Percentiles rank a stretch among this genome's conserved stretches.
Conservation (phyloP, 2,329 filamentous ascomycete species). For the Nothopassalora personata region DNA sequence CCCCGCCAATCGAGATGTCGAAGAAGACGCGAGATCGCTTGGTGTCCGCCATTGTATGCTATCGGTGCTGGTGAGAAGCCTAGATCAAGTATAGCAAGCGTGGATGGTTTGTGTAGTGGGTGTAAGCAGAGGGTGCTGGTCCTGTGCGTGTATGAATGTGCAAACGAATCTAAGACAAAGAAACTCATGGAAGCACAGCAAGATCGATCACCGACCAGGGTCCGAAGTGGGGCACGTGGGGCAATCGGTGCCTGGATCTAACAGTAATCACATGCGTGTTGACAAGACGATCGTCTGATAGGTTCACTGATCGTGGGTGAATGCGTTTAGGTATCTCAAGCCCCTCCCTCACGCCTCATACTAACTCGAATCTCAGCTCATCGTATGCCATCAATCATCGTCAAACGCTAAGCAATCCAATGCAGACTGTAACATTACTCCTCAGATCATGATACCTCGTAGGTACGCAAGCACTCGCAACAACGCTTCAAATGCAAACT, state of each 20-base stretch:
- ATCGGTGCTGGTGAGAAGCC: too few species aligned
- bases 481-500: background rate
- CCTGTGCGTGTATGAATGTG: background rate
- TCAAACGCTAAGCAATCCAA: background rate
- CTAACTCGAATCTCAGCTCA: background rate
- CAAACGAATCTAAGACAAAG: background rate
- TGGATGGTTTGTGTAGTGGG: too few species aligned
- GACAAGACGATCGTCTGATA: background rate
- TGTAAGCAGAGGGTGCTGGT: too few species aligned
- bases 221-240: too few species aligned
- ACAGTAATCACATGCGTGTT: background rate
- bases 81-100: too few species aligned
- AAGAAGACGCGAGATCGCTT: conserved; percentile 81
- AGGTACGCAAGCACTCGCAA: background rate
- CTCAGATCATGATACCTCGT: background rate
- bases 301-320: background rate
- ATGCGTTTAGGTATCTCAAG: background rate
- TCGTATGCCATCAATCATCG: background rate
- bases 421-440: background rate
- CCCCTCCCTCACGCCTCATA: background rate
- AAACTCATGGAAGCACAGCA: background rate
- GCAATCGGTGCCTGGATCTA: background rate
- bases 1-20: conserved; percentile 76
- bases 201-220: too few species aligned
- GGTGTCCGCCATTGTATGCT: conserved; percentile 10